Evolutionary conservation across 2,329 filamentous ascomycete genomes (phyloP), one percentile per base, ranked within the genome.

Genomic region (Thelonectria discophora): DNA sequence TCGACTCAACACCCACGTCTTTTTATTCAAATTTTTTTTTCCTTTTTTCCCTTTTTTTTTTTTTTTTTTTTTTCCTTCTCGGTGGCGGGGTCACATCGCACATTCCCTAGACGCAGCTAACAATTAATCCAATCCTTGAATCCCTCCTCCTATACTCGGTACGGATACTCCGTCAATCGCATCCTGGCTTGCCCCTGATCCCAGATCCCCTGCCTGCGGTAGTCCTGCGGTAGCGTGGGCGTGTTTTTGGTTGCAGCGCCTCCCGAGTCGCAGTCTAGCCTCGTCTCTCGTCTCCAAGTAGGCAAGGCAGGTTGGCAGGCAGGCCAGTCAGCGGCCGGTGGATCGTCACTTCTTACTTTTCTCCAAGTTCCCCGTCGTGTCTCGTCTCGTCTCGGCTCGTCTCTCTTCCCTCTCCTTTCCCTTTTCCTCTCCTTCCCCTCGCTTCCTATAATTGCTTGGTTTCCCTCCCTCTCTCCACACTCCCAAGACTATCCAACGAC

Each of bases 321-420:
- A 37, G 34, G 15, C 67, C 60, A 60, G 63, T 58, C 53, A 55
- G 61, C 47, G 55, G 62, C 50, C 58, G 63, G 69, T 72, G 68
- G 69, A 70, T 69, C 66, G 62, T 72, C 65, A 67, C 69, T 68
- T 70, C 63, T 71, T 68, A 69, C 64, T 69, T 71, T 70, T 71
- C 37, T 65, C 62, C 60, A 59, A 43, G 55, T 37, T 37, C 34
- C 34, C 34, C 34, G 62, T 64, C 60, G 39, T 49, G 57, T 46
- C 50, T 47, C 52, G 46, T 60, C 43, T 54, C 21, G 45, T 60
- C 55, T 21, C 48, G 37, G 34, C 49, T 43, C 42, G 45, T 30
- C 42, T 10, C 20, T 30, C 20, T 18, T n/a, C 13, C 47, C 34
- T 20, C 17, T 39, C 46, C 27, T 42, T 30, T 40, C 24, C 34